Evolutionary conservation across 345 rosid species (phyloP), one percentile per base, ranked within the genome.

Genomic region (Lumnitzera littorea): DNA sequence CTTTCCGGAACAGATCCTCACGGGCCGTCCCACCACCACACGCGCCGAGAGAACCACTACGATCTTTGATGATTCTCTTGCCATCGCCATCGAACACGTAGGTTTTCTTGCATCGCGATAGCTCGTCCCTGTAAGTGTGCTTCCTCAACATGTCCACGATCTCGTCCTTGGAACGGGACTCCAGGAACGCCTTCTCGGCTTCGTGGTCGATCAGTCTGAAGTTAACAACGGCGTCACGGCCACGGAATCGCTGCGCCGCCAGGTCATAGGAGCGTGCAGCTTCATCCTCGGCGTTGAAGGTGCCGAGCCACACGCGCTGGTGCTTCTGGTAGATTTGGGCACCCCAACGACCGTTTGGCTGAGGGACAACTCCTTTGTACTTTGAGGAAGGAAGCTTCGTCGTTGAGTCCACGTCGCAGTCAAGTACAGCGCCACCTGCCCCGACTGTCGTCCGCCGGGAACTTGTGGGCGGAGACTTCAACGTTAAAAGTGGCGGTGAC

Each of bases 1-100:
- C 75, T 69, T 91, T 91, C 71, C 89, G 96, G 51, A 91, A 91
- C 16, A 89, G 91, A 63, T 60, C 75, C 73, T 79, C 88, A 27
- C 84, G 85, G 60, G 84, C 84, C 47, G 15, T 27, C n/a, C 57
- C 59, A 63, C 66, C 53, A 51, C 41, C 65, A 11, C 59, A 12
- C 8, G 29, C 57, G 13, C 62, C 57, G 2, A 61, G 23, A 51
- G 12, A 11, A 24, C 46, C 51, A 25, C 1, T 53, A 29, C 57
- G 50, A 3, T 27, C 23, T 11, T 25, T 48, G 9, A 15, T 31
- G 25, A 10, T 16, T 11, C 56, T 17, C 24, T 17, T 16, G 56
- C 51, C 46, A n/a, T 1, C 31, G 47, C 5, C 27, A 12, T 58
- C 49, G 27, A 25, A 43, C 31, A 13, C 13, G 58, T 51, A 64